A percentile compares a stretch with the other conserved stretches of the same genome.
phyloP scores from a whole-genome alignment of 2,329 filamentous ascomycete genomes.

The Paraconiothyrium brasiliense region DNA sequence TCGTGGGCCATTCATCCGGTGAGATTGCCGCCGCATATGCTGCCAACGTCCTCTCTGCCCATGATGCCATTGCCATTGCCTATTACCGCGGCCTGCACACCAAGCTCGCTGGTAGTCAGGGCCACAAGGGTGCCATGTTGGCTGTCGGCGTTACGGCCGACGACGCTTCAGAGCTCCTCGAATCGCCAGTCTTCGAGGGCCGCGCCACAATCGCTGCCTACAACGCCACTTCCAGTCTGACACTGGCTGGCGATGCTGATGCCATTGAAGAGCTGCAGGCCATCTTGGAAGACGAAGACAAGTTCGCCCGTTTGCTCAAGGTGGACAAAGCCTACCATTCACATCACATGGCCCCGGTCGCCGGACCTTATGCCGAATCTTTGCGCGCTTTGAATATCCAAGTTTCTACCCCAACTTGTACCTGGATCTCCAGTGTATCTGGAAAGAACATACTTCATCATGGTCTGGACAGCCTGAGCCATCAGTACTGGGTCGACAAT shows the following conservation, averaged over 20 bases:
- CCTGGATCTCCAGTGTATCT: slow-evolving; percentile 1
- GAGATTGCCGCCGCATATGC: slow-evolving; percentile 52
- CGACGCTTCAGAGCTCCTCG: slow-evolving; percentile 37
- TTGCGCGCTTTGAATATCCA: neutral
- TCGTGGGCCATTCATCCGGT: slow-evolving; percentile 31
- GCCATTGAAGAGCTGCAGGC: slow-evolving; percentile 16
- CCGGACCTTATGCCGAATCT: slow-evolving; percentile 20
- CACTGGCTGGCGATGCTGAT: slow-evolving; percentile 32
- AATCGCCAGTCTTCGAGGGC: slow-evolving; percentile 22
- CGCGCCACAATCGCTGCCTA: slow-evolving; percentile 32
- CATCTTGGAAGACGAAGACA: slow-evolving; percentile 29
- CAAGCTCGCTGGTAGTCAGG: neutral
- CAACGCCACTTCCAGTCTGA: slow-evolving; percentile 33
- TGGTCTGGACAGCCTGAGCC: neutral
- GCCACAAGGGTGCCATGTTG: slow-evolving; percentile 38
- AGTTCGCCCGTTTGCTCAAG: slow-evolving; percentile 25
- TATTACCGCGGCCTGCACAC: slow-evolving; percentile 27
- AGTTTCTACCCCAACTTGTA: neutral
- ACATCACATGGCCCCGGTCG: slow-evolving; percentile 31
- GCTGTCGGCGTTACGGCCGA: slow-evolving; percentile 26
- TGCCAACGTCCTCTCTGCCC: slow-evolving; percentile 32
- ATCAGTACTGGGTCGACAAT: slow-evolving; percentile 58
- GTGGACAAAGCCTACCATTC: slow-evolving; percentile 45
- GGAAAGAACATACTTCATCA: neutral
- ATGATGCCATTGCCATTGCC: slow-evolving; percentile 31